phyloP scores from a whole-genome alignment of 2,329 filamentous ascomycete genomes.

The Neofusicoccum parvum region DNA sequence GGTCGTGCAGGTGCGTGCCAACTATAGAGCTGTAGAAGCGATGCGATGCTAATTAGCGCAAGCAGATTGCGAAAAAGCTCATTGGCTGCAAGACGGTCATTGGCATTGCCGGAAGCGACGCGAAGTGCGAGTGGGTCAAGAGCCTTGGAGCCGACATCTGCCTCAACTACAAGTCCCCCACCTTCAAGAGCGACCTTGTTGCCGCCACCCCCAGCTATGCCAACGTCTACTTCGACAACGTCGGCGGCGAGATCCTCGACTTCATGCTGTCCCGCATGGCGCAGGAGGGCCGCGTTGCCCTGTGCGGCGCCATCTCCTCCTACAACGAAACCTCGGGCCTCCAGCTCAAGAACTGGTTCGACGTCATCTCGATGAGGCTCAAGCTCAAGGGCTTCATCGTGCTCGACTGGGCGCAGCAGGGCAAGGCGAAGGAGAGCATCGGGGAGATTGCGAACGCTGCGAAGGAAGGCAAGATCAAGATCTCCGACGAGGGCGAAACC shows the following conservation, averaged over 20 bases:
- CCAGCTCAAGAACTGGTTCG: constrained; percentile 46
- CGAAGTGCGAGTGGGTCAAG: constrained; percentile 57
- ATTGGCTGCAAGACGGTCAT: constrained; percentile 52
- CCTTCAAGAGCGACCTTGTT: constrained; percentile 51
- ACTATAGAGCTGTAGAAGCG: not conserved
- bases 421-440: constrained; percentile 17
- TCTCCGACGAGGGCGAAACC: constrained; percentile 50
- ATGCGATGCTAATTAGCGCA: constrained; percentile 23
- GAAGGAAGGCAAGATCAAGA: constrained; percentile 50
- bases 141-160: constrained; percentile 56
- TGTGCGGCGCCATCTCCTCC: constrained; percentile 47
- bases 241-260: constrained; percentile 53
- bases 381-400: constrained; percentile 64
- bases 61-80: constrained; percentile 57
- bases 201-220: constrained; percentile 53
- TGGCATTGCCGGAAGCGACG: constrained; percentile 55
- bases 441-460: constrained; percentile 12
- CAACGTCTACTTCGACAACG: constrained; percentile 56
- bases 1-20: constrained; percentile 66
- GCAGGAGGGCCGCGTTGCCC: constrained; percentile 43
- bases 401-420: constrained; percentile 56
- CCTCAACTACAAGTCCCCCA: constrained; percentile 56
- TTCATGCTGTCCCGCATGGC: constrained; percentile 48
- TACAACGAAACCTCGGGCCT: constrained; percentile 41
- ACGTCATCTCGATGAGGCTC: constrained; percentile 45